Conservation (phyloP, 2,329 filamentous ascomycete species). For the Colletotrichum aenigma region DNA sequence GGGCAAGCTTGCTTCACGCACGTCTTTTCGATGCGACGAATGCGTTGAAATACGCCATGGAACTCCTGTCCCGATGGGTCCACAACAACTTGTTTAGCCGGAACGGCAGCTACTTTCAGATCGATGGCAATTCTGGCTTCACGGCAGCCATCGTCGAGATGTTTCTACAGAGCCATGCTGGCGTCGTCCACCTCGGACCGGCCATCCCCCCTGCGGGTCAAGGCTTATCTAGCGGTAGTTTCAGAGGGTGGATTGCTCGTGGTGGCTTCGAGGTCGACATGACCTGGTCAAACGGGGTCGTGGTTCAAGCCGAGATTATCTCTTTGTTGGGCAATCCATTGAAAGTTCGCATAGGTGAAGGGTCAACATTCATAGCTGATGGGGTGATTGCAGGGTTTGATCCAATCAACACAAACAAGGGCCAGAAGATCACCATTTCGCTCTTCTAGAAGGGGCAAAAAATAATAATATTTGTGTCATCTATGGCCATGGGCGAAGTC, state of each 20-base stretch:
- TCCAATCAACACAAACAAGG: not conserved
- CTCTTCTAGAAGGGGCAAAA: not conserved
- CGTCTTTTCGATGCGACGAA: slow-evolving; percentile 23
- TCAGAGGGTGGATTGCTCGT: slow-evolving; percentile 16
- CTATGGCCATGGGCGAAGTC: too few species aligned
- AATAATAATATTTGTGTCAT: too few species aligned
- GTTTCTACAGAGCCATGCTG: slow-evolving; percentile 41
- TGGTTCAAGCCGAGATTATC: slow-evolving; percentile 24
- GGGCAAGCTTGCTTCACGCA: not conserved
- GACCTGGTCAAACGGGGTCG: not conserved
- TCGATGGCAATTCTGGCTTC: slow-evolving; percentile 55
- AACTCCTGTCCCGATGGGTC: slow-evolving; percentile 38
- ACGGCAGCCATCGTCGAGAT: slow-evolving; percentile 47
- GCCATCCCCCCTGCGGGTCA: slow-evolving; percentile 21
- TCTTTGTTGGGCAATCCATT: slow-evolving; percentile 24
- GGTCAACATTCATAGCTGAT: not conserved
- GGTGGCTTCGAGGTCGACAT: slow-evolving; percentile 23
- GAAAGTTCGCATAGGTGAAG: slow-evolving; percentile 22
- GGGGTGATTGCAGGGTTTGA: not conserved
- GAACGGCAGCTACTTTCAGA: slow-evolving; percentile 40
- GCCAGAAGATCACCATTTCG: not conserved
- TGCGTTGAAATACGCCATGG: slow-evolving; percentile 35
- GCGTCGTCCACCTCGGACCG: slow-evolving; percentile 27
- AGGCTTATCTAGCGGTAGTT: slow-evolving; percentile 12
- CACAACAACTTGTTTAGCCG: slow-evolving; percentile 44